phyloP scores from a whole-genome alignment of 2,329 filamentous ascomycete species.

The Aureobasidium sp. region DNA sequence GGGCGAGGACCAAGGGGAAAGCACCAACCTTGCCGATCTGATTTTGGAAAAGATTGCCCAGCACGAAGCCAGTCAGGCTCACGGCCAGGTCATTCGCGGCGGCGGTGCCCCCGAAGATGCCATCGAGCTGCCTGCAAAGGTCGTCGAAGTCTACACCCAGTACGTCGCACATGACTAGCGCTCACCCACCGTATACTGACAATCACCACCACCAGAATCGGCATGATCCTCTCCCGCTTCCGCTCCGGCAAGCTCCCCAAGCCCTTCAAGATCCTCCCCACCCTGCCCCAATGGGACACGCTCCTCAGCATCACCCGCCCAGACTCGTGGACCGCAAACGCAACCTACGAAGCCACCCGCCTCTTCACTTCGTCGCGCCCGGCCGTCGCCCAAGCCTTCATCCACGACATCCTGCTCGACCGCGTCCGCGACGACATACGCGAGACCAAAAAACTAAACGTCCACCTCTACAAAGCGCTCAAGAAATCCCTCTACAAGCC shows the following conservation, averaged over 20 bases:
- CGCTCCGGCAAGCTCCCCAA: constrained; percentile 96
- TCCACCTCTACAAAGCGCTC: constrained; percentile 87
- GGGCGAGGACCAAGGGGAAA: constrained; percentile 38
- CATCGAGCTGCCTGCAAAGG: constrained; percentile 80
- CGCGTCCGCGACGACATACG: constrained; percentile 89
- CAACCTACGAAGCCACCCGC: constrained; percentile 79
- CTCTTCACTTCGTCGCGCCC: constrained; percentile 87
- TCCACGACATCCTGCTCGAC: constrained; percentile 80
- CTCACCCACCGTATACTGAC: not conserved
- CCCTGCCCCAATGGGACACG: constrained; percentile 85
- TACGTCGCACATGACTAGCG: constrained; percentile 30
- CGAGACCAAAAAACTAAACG: constrained; percentile 89
- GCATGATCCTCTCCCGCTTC: constrained; percentile 81
- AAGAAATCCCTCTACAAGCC: constrained; percentile 94
- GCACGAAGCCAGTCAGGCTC: constrained; percentile 64
- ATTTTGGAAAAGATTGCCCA: constrained; percentile 92
- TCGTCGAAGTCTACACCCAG: constrained; percentile 91
- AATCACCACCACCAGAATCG: constrained; percentile 45
- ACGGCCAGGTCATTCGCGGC: constrained; percentile 39
- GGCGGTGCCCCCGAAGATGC: constrained; percentile 65
- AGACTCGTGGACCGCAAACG: constrained; percentile 69
- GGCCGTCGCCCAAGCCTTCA: constrained; percentile 71
- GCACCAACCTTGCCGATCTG: constrained; percentile 80
- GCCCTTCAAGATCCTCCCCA: constrained; percentile 93
- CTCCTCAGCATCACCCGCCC: constrained; percentile 80